Evolutionary conservation across 208 protist genomes (phyloP), one percentile per base, ranked within the genome.

Genomic region (Wallacemonas sp.): DNA sequence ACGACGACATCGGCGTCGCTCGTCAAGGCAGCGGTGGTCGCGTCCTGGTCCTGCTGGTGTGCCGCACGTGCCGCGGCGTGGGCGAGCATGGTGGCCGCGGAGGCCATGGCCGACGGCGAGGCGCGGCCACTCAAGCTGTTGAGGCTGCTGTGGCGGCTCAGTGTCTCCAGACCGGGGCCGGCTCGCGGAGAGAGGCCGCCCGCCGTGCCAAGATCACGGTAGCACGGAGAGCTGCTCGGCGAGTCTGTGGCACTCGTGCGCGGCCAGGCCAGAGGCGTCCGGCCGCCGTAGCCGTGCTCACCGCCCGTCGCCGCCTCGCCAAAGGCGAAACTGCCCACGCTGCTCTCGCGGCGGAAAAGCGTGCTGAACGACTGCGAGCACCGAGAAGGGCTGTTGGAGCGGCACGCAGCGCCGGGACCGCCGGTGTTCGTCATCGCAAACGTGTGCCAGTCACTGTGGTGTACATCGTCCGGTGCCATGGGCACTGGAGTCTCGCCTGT

Each of bases 31-130:
- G 33, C 54, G 15, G n/a, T 22, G 21, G 21, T 24, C 26, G 5
- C 22, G 15, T 61, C 54, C 13, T 29, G 3, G n/a, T 48, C 12
- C 37, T 64, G 19, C 17, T 66, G 26, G 33, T n/a, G 30, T n/a
- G 30, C 61, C 15, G 32, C 45, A 36, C 63, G 63, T 8, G 48
- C 48, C 15, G 44, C 37, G 13, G 63, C 63, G 27, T 52, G 63
- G 0, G 63, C 63, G 15, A 68, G 63, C 63, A 68, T 68, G 1
- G 46, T 68, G 13, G 63, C 63, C 1, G 50, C 63, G 50, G 63
- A 68, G 19, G 24, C 63, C 50, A 68, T 59, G 19, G 63, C 30
- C 9, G 63, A 68, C 26, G 63, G 44, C 6, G 63, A 68, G 38
- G 63, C 63, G 3, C 39, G 58, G 13, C 58, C 37, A n/a, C n/a